phyloP scores from a whole-genome alignment of 306 rosid genomes.

The Alnus glutinosa region DNA sequence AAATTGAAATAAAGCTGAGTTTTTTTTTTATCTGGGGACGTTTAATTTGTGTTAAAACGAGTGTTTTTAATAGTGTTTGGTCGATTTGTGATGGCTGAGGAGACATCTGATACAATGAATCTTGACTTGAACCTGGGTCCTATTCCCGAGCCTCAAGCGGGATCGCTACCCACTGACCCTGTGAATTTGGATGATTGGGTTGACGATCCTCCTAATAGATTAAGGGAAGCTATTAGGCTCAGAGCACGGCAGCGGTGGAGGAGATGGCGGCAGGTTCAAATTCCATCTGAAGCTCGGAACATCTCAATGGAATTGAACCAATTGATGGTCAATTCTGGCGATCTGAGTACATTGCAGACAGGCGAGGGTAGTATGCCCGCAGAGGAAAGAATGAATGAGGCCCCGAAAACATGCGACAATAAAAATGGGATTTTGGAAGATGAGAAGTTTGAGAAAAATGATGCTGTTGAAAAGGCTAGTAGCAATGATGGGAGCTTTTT shows the following conservation, averaged over 20 bases:
- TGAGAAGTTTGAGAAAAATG: conserved; percentile 57
- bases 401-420: conserved; percentile 68
- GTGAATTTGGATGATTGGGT: conserved; percentile 63
- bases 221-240: conserved; percentile 54
- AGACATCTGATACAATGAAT: conserved; percentile 78
- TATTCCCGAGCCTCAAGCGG: conserved; percentile 56
- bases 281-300: conserved; percentile 45
- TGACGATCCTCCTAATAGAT: conserved; percentile 50
- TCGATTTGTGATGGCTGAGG: conserved; percentile 71
- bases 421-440: conserved; percentile 57
- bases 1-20: conserved; percentile 8
- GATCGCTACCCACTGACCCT: conserved; percentile 37
- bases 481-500: conserved; percentile 79
- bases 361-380: conserved; percentile 92
- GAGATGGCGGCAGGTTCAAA: conserved; percentile 47
- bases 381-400: conserved; percentile 59
- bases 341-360: conserved; percentile 57
- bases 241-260: conserved; percentile 65
- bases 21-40: conserved; percentile 26
- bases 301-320: conserved; percentile 63
- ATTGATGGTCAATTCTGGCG: conserved; percentile 61
- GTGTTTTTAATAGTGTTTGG: conserved; percentile 24
- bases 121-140: conserved; percentile 98
- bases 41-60: conserved; percentile 31
- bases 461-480: conserved; percentile 62